Conservation (phyloP, 495 filamentous ascomycete species). For the Cercophora scortea region DNA sequence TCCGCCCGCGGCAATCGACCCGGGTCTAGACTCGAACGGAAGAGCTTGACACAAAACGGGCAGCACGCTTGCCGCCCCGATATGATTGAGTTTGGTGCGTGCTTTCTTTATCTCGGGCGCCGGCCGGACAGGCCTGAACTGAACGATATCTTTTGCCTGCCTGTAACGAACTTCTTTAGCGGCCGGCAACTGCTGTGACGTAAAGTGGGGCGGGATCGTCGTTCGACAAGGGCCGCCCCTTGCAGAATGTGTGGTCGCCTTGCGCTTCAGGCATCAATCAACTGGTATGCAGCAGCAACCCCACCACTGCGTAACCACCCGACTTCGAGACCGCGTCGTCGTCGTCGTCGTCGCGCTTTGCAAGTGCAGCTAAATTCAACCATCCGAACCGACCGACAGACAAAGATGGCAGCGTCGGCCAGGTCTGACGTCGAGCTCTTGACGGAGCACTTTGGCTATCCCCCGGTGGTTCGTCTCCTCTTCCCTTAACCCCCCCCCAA, state of each 20-base stretch:
- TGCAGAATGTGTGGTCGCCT: slow-evolving; percentile 4
- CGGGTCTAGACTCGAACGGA: no score
- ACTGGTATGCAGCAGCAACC: neutral
- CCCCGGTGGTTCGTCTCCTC: slow-evolving; percentile 63
- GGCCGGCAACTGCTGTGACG: slow-evolving; percentile 3
- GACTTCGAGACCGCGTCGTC: neutral
- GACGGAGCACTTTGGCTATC: slow-evolving; percentile 94
- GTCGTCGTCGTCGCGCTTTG: neutral
- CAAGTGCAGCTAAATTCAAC: neutral
- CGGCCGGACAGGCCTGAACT: neutral
- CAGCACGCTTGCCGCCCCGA: no score
- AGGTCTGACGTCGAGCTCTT: slow-evolving; percentile 62
- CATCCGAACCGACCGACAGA: neutral
- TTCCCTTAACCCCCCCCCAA: neutral
- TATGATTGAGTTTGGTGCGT: neutral
- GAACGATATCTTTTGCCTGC: neutral
- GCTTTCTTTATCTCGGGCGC: neutral
- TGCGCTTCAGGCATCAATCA: slow-evolving; percentile 16
- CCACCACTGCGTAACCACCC: neutral
- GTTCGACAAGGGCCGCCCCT: neutral
- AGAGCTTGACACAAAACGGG: no score
- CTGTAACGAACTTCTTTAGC: neutral
- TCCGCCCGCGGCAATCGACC: no score
- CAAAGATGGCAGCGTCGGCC: slow-evolving; percentile 3
- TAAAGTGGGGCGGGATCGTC: neutral